Conservation (phyloP, 345 rosid genomes). For the Cardiospermum halicacabum region DNA sequence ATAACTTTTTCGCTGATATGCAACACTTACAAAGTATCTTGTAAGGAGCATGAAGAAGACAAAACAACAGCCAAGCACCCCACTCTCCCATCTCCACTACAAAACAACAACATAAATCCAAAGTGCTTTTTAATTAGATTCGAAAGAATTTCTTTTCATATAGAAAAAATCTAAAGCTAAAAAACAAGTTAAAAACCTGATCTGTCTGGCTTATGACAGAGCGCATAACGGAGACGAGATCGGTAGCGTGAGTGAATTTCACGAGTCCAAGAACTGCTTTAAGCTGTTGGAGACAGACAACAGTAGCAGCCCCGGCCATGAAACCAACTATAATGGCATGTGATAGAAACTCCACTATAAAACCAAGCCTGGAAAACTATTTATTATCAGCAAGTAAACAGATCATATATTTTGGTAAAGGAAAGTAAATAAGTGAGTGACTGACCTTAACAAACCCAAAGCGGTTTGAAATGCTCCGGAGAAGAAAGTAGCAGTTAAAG, state of each 20-base stretch:
- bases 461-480: conserved; percentile 83
- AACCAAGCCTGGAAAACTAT: conserved; percentile 63
- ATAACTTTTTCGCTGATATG: too few relatives aligned
- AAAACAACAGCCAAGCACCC: conserved; percentile 72
- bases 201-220: conserved; percentile 74
- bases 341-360: conserved; percentile 89
- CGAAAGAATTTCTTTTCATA: too few relatives aligned
- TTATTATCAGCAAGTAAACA: too few relatives aligned
- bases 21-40: conserved; percentile 64
- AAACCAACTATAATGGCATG: conserved; percentile 98
- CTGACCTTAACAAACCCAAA: conserved; percentile 81
- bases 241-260: conserved; percentile 78
- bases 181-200: conserved; percentile 35
- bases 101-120: conserved; percentile 16
- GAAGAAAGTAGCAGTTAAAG: conserved; percentile 79
- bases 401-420: background rate
- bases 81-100: conserved; percentile 99
- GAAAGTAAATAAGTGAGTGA: background rate
- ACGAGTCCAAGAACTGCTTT: conserved; percentile 81
- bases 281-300: conserved; percentile 88
- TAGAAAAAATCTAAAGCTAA: too few relatives aligned
- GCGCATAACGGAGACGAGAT: conserved; percentile 70
- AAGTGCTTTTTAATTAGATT: too few relatives aligned
- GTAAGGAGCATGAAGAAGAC: conserved; percentile 78
- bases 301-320: conserved; percentile 99